phyloP scores from a whole-genome alignment of 306 rosid genomes.

The Dicorynia guianensis region DNA sequence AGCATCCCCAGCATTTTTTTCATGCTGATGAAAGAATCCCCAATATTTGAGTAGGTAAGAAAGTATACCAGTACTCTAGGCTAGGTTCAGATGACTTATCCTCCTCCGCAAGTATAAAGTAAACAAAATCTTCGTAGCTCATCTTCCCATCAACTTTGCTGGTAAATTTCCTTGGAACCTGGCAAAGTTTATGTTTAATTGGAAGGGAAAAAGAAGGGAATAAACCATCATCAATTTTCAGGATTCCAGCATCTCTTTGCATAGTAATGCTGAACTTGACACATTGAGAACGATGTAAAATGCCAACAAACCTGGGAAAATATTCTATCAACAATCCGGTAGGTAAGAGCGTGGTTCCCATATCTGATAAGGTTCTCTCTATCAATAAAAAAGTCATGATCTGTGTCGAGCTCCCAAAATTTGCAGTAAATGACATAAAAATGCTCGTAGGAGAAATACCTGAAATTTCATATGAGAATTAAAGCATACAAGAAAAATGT shows the following conservation, averaged over 20 bases:
- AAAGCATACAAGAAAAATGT: slow-evolving; percentile 15
- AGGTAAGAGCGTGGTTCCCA: slow-evolving; percentile 99
- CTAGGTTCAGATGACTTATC: slow-evolving; percentile 97
- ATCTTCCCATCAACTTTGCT: slow-evolving; percentile 95
- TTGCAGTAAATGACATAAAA: slow-evolving; percentile 99
- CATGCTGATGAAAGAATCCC: background rate
- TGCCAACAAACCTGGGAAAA: slow-evolving; percentile 92
- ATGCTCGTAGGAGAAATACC: slow-evolving; percentile 96
- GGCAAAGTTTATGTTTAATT: slow-evolving; percentile 38
- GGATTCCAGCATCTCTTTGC: background rate
- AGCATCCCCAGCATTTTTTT: slow-evolving; percentile 30
- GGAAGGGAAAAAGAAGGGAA: background rate
- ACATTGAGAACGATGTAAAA: slow-evolving; percentile 4
- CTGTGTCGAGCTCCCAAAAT: slow-evolving; percentile 99
- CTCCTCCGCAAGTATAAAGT: slow-evolving; percentile 97
- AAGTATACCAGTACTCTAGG: slow-evolving; percentile 91
- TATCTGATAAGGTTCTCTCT: slow-evolving; percentile 98
- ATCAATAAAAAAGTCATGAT: slow-evolving; percentile 96
- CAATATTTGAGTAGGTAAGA: slow-evolving; percentile 37
- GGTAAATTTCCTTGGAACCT: slow-evolving; percentile 90
- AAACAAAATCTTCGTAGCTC: slow-evolving; percentile 99
- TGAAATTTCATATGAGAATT: slow-evolving; percentile 42
- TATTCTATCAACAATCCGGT: slow-evolving; percentile 98
- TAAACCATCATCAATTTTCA: slow-evolving; percentile 8
- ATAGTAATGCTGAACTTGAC: slow-evolving; percentile 30